Evolutionary conservation across 1,139 yeast genomes (phyloP).

Genomic region (Taphrina flavorubra): DNA sequence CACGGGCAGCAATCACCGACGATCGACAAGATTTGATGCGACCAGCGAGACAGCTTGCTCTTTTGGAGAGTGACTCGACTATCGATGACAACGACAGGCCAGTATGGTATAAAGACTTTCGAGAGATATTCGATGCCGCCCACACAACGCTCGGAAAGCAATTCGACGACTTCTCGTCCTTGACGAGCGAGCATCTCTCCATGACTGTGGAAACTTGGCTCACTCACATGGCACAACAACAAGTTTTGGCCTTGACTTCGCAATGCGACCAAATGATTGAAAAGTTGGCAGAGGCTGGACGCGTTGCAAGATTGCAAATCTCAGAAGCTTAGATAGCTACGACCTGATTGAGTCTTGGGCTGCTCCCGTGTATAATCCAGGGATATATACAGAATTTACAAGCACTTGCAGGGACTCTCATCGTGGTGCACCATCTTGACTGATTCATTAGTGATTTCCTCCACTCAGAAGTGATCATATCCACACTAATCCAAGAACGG

Average conservation of each 20-base stretch:
- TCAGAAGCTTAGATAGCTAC: conserved; percentile 1
- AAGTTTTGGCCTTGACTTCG: conserved; percentile 50
- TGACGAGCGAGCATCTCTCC: conserved; percentile 64
- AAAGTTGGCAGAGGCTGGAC: conserved; percentile 48
- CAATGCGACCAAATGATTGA: conserved; percentile 52
- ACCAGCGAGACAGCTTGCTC: not conserved
- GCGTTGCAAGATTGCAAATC: conserved; percentile 46
- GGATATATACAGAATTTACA: too few species aligned
- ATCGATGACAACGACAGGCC: conserved; percentile 1
- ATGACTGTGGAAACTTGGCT: conserved; percentile 79
- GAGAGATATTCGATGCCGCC: not conserved
- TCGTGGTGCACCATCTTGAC: too few species aligned
- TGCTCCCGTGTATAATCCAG: not conserved
- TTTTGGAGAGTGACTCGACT: not conserved
- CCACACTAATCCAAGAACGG: not conserved
- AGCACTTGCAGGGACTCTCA: too few species aligned
- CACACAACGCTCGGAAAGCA: not conserved
- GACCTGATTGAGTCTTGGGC: not conserved
- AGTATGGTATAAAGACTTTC: not conserved
- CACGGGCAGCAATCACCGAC: not conserved
- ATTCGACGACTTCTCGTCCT: conserved; percentile 9
- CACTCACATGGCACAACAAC: conserved; percentile 53
- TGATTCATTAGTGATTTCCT: too few species aligned
- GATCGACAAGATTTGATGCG: not conserved
- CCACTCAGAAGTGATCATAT: not conserved